These are phyloP conservation scores for Curvularia verruculosa DNA, from an alignment of 2,329 filamentous ascomycete species.

Conservation along the genomic window DNA sequence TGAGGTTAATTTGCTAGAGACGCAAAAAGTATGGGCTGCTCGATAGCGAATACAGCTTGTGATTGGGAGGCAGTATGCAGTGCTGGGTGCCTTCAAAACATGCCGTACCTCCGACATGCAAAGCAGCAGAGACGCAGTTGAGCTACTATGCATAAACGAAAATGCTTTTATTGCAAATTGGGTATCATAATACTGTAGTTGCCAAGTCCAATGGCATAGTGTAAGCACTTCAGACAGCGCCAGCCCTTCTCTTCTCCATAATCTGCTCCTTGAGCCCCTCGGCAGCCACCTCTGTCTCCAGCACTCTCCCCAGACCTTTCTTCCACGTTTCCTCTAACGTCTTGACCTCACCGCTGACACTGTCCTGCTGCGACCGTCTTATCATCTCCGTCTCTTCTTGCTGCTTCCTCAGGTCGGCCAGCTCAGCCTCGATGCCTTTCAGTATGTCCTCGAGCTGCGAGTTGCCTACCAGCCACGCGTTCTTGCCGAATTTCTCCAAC, in stretches of 20 bases:
- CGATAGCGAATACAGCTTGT: background rate
- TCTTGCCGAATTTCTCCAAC: conserved; percentile 83
- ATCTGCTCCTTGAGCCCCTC: conserved; percentile 64
- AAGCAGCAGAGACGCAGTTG: background rate
- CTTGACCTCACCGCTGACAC: conserved; percentile 72
- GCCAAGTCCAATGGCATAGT: background rate
- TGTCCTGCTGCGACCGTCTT: conserved; percentile 73
- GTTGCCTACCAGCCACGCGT: conserved; percentile 90
- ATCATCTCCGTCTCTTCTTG: conserved; percentile 75
- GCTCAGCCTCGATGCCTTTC: conserved; percentile 72
- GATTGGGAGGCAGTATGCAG: background rate
- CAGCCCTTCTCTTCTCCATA: conserved; percentile 43
- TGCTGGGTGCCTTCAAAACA: background rate
- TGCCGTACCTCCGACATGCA: background rate
- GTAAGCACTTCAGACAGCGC: conserved; percentile 32
- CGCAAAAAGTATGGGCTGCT: background rate
- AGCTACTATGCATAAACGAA: background rate
- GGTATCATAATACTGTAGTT: conserved; percentile 12
- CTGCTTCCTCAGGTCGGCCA: conserved; percentile 69
- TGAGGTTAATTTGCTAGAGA: background rate
- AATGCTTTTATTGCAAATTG: conserved; percentile 2
- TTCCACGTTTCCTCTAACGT: conserved; percentile 80
- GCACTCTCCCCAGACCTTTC: conserved; percentile 74
- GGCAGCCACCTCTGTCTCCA: conserved; percentile 86
- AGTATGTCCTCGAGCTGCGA: conserved; percentile 77